Base-by-base conservation (phyloP, 2,329 filamentous ascomycete genomes). In the Parascedosporium putredinis region DNA sequence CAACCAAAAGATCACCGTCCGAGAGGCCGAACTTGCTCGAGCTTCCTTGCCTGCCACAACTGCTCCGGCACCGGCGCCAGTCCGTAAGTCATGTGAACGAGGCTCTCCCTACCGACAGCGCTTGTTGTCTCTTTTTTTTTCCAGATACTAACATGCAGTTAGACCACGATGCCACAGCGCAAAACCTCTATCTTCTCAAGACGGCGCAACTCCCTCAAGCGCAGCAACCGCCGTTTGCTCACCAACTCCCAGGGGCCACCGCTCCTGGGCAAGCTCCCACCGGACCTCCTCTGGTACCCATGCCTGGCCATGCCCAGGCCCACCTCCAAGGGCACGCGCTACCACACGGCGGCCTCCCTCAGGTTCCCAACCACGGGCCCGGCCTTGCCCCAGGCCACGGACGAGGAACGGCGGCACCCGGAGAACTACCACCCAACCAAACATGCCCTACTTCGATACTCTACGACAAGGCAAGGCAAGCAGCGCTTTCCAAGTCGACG, bases 381-480 rank as follows among this genome's bases (percentile, higher is more conserved):
- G 23, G 42, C 5, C 25, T 23, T 12, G 24, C 38, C 12, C n/a
- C 47, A 9, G 24, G 45, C 18, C 33, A 24, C 31, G 24, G 20
- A 16, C 25, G 14, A 18, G 23, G 47, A 43, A 14, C 47, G 24
- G 27, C 47, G 22, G 47, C 47, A 4, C 47, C 47, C 5, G 48
- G 67, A 33, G 67, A 67, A 23, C 58, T 81, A 0, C 78, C 78
- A 3, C 78, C 78, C 0, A 76, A 78, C 45, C 78, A 81, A 53
- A 72, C 70, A 4, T 73, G 70, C 18, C 70, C 77, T 0, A 80
- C 75, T 18, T 68, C 76, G 0, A 67, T 74, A 1, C 62, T 81
- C 1, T 81, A 81, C 51, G 76, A 80, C 52, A 72, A 74, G 49
- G 78, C 78, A 10, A 71, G 78, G 2, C 77, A 81, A 55, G 76